Conservation (phyloP, 768 basidiomycete species). For the Mycena chlorophos region DNA sequence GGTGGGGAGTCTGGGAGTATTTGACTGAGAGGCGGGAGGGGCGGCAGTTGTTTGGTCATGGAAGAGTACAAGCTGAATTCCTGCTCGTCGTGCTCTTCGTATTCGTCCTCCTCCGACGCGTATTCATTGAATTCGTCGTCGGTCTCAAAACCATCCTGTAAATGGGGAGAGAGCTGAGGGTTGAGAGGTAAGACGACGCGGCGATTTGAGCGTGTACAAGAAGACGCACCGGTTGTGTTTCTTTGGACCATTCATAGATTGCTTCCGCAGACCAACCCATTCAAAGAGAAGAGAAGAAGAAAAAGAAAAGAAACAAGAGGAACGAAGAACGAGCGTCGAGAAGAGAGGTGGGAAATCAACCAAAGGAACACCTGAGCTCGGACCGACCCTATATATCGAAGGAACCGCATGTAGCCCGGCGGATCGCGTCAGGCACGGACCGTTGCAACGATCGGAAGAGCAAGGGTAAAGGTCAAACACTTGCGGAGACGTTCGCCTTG, state of each 20-base stretch:
- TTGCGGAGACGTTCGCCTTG: no score
- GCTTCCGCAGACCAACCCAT: constrained; percentile 15
- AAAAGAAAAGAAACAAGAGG: constrained; percentile 1
- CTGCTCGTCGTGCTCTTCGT: not conserved
- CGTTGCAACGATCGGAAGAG: not conserved
- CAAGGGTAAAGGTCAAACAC: constrained; percentile 1
- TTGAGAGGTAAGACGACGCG: not conserved
- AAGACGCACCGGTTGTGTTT: constrained; percentile 10
- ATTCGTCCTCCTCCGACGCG: not conserved
- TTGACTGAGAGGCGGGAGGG: constrained; percentile 2
- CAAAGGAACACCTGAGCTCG: not conserved
- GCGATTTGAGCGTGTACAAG: not conserved
- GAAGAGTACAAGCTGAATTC: not conserved
- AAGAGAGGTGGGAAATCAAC: constrained; percentile 7
- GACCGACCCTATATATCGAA: not conserved
- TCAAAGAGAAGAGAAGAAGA: constrained; percentile 3
- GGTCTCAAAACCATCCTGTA: not conserved
- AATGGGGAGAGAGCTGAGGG: no score
- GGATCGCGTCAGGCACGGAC: not conserved
- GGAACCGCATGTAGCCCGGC: not conserved
- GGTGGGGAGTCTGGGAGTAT: not conserved
- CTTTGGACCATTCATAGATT: constrained; percentile 9
- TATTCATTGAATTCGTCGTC: not conserved
- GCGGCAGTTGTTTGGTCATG: constrained; percentile 10
- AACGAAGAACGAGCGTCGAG: not conserved